Base-by-base conservation (phyloP, 2,329 filamentous ascomycete species). In the Pleomassaria siparia region DNA sequence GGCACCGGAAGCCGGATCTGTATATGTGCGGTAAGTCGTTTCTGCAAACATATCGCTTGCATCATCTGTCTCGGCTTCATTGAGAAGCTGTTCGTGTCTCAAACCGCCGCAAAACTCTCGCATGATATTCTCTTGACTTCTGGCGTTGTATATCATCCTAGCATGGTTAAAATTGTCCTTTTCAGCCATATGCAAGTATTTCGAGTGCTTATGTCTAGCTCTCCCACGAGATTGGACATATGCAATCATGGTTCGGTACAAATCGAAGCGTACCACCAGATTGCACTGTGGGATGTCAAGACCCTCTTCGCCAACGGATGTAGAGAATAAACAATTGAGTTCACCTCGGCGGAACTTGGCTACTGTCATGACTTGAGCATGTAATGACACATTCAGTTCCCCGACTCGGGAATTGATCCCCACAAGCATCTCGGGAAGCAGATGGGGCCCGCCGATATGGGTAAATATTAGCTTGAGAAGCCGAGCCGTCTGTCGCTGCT, bases 191-290 rank as follows among this genome's bases (percentile, higher is more conserved):
- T 88, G 89, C 26, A 91, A 80, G 67, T 92, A 96, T 53, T 81
- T 84, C 0, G 94, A 97, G 45, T 86, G 80, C 0, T 74, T 70
- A 60, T 90, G 87, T 30, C 94, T 82, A 11, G 94, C 94, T 44
- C 94, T 83, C 0, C 94, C 94, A 53, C 90, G 83, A 12, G 91
- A 96, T 68, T 99, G 94, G 16, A 97, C 85, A 64, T 96, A 97
- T 63, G 95, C 89, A 43, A 97, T 97, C 69, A 96, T 84, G 0
- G 92, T 96, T 10, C 80, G 79, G 70, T 91, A 96, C 2, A 95
- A 80, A 64, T 97, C 90, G 61, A 96, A 99, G 2, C 91, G 76
- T 21, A 86, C 71, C 10, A 86, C 79, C n/a, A 86, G 66, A 54
- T 86, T 86, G 69, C 83, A 86, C 49, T 84, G 80, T 4, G 82